These are phyloP conservation scores for Phytophthora aleatoria DNA, from an alignment of 352 stramenopile species.

Conservation along the genomic window DNA sequence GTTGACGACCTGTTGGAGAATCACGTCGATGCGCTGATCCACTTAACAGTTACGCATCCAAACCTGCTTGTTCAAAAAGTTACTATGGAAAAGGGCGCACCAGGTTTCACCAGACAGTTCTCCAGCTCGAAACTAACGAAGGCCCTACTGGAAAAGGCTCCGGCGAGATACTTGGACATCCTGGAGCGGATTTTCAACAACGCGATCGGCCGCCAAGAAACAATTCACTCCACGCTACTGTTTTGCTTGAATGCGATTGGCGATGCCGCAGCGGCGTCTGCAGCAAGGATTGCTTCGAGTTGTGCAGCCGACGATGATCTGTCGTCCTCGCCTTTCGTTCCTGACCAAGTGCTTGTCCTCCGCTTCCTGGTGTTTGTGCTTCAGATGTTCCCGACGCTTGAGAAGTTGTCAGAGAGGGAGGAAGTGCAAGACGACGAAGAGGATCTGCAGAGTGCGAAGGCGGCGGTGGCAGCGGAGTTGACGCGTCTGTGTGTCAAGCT, in stretches of 20 bases:
- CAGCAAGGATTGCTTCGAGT: slow-evolving; percentile 39
- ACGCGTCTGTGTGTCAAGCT: slow-evolving; percentile 57
- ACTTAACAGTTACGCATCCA: slow-evolving; percentile 63
- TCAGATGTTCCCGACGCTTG: slow-evolving; percentile 53
- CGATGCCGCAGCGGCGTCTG: slow-evolving; percentile 34
- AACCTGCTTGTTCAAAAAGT: slow-evolving; percentile 54
- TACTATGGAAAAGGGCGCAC: not conserved
- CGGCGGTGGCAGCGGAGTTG: slow-evolving; percentile 55
- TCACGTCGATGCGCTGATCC: slow-evolving; percentile 54
- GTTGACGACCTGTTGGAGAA: slow-evolving; percentile 48
- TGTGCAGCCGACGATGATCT: not conserved
- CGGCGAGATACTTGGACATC: slow-evolving; percentile 50
- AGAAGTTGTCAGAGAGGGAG: slow-evolving; percentile 61
- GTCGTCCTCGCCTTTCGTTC: slow-evolving; percentile 33
- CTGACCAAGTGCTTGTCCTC: slow-evolving; percentile 55
- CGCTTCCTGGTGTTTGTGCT: slow-evolving; percentile 70
- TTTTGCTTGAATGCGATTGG: slow-evolving; percentile 69
- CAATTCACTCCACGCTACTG: slow-evolving; percentile 47
- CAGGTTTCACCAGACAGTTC: slow-evolving; percentile 16
- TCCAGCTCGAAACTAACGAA: slow-evolving; percentile 55
- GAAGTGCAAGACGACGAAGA: slow-evolving; percentile 76
- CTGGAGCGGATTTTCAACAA: slow-evolving; percentile 64
- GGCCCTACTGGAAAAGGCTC: slow-evolving; percentile 47
- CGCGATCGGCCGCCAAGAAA: slow-evolving; percentile 58
- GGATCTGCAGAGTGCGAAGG: slow-evolving; percentile 49